phyloP scores from a whole-genome alignment of 768 basidiomycete species.

The Hygrocybe coccinea region DNA sequence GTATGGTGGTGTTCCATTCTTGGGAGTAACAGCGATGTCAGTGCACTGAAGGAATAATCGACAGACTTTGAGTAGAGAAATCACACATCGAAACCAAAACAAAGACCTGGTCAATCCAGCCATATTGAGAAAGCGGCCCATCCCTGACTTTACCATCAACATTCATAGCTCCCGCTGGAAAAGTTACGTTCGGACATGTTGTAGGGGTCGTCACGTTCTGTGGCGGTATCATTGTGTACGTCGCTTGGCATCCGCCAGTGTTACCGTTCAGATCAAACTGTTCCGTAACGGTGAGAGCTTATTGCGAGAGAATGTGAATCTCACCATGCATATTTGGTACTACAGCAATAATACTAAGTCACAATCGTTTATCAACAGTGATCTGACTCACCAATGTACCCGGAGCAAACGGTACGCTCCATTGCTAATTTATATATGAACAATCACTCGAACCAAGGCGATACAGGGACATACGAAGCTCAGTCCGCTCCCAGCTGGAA shows the following conservation, averaged over 20 bases:
- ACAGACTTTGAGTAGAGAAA: not conserved
- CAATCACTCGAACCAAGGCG: not conserved
- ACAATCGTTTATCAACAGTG: not conserved
- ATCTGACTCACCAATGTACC: slow-evolving; percentile 42
- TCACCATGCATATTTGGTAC: slow-evolving; percentile 68
- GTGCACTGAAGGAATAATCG: slow-evolving; percentile 41
- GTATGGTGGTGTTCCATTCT: slow-evolving; percentile 57
- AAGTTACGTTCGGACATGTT: slow-evolving; percentile 49
- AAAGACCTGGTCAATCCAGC: slow-evolving; percentile 53
- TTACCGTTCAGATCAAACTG: slow-evolving; percentile 55
- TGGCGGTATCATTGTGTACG: slow-evolving; percentile 51
- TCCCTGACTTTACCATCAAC: slow-evolving; percentile 40
- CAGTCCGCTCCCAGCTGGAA: slow-evolving; percentile 43
- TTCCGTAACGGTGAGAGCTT: not conserved
- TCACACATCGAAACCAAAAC: not conserved
- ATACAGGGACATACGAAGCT: slow-evolving; percentile 40
- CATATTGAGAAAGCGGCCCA: slow-evolving; percentile 54
- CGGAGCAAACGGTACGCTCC: slow-evolving; percentile 54
- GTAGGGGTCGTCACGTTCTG: slow-evolving; percentile 24
- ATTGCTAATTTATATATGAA: slow-evolving; percentile 37
- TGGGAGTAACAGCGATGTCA: slow-evolving; percentile 49
- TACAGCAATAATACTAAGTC: slow-evolving; percentile 17
- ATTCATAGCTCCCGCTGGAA: slow-evolving; percentile 38
- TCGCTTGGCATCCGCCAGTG: slow-evolving; percentile 57
- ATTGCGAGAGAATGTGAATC: slow-evolving; percentile 5